Percentiles rank a stretch among this genome's conserved stretches.
These are phyloP conservation scores for Millerozyma miso DNA, from an alignment of 805 yeast genomes.

Conservation along the genomic window DNA sequence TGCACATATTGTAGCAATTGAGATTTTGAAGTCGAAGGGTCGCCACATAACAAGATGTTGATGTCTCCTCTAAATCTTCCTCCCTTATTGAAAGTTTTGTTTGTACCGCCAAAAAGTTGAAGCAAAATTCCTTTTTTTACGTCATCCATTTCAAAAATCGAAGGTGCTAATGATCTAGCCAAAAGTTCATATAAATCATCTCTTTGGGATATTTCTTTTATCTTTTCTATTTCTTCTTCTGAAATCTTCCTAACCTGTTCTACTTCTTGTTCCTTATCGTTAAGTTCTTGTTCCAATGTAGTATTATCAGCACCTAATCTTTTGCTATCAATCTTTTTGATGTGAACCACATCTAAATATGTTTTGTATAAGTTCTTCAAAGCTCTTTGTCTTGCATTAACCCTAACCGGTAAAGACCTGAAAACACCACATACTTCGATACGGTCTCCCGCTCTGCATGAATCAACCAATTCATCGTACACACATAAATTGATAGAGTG, in stretches of 20 bases:
- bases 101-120: conserved; percentile 94
- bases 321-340: conserved; percentile 78
- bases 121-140: conserved; percentile 91
- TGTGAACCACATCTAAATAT: conserved; percentile 89
- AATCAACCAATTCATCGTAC: conserved; percentile 92
- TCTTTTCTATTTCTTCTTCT: conserved; percentile 63
- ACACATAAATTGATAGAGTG: conserved; percentile 92
- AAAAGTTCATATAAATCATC: conserved; percentile 80
- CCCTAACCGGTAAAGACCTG: conserved; percentile 86
- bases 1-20: conserved; percentile 93
- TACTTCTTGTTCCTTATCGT: conserved; percentile 64
- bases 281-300: conserved; percentile 50
- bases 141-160: conserved; percentile 93
- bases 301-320: conserved; percentile 78
- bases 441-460: conserved; percentile 94
- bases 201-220: conserved; percentile 59
- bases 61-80: conserved; percentile 96
- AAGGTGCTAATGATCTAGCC: conserved; percentile 93
- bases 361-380: conserved; percentile 85
- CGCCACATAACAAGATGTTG: conserved; percentile 90
- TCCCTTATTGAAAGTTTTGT: conserved; percentile 82
- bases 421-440: conserved; percentile 94
- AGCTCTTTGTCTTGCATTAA: conserved; percentile 79
- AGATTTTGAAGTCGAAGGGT: conserved; percentile 96
- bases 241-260: conserved; percentile 71